Conservation (phyloP, 2,329 filamentous ascomycete species). For the Colletotrichum limetticola region DNA sequence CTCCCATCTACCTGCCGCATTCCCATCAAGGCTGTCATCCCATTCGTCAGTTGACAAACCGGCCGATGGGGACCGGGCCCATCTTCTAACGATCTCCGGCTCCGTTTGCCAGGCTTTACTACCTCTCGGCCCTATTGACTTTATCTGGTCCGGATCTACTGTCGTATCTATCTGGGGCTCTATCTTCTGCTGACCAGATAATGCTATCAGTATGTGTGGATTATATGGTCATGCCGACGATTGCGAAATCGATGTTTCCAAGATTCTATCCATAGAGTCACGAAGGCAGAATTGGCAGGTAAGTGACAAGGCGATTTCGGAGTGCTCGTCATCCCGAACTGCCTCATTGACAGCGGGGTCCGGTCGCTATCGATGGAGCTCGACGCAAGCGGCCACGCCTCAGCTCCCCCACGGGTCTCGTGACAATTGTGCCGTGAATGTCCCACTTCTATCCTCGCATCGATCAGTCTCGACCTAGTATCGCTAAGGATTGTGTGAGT, state of each 20-base stretch:
- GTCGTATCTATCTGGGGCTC: not conserved
- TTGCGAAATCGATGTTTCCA: conserved; percentile 7
- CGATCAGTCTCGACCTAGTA: conserved; percentile 20
- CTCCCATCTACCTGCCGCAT: conserved; percentile 25
- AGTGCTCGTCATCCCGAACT: conserved; percentile 8
- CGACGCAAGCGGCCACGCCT: conserved; percentile 16
- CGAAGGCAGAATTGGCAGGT: not conserved
- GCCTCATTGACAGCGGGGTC: conserved; percentile 3
- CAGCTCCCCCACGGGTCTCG: conserved; percentile 14
- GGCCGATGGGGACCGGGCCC: not conserved
- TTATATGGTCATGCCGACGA: conserved; percentile 14
- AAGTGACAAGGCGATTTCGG: not conserved
- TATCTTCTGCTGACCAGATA: not conserved
- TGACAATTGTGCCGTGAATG: conserved; percentile 5
- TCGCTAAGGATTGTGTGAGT: conserved; percentile 1
- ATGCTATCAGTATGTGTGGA: conserved; percentile 6
- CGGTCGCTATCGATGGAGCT: not conserved
- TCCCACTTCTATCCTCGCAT: not conserved
- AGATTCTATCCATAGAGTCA: not conserved
- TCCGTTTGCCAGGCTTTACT: not conserved
- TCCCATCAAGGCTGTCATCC: conserved; percentile 7
- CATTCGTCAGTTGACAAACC: conserved; percentile 15
- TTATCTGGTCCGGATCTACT: conserved; percentile 16
- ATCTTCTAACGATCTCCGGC: conserved; percentile 6
- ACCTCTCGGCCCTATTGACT: conserved; percentile 13